Base-by-base conservation (phyloP, 345 rosid species). In the Ceriops decandra region DNA sequence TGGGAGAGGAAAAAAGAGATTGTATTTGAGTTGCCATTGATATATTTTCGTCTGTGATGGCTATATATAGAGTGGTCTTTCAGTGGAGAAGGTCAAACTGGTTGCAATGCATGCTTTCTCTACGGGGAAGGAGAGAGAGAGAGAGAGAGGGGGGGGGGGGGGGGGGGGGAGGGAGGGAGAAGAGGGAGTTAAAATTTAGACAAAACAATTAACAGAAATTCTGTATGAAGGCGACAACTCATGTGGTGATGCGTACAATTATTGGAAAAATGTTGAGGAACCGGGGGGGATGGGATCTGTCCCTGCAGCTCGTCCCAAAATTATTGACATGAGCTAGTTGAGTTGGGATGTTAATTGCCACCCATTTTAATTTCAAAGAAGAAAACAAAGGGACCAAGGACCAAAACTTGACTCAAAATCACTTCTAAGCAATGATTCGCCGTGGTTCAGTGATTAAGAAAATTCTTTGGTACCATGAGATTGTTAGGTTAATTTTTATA, bases 61-160 rank as follows among this genome's bases (percentile, higher is more conserved):
- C 38, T 66, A 52, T 66, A 66, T 66, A 52, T 52, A 66, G 68
- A 31, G 30, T 28, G 27, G 67, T 46, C 16, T 38, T 5, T n/a
- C 26, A 21, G 30, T 2, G 52, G 66, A 26, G 30, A 31, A 6
- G 0, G 13, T 38, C 46, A 38, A 38, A 38, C 46, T 42, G 19
- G 19, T 15, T 42, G 17, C 17, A 42, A 42, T 42, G 17, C 49
- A 9, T 38, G 16, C 3, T 11, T 38, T 38, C 15, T 38, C 16
- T 38, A 10, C 47, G 10, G 9, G 52, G 3, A 64, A 24, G 13
- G 15, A 7, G 10, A 4, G 56, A 16, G 13, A 24, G 22, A 49
- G 53, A 46, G 22, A 22, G 33, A 2, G 5, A 6, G 26, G 26
- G 26, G 5, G 32, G 26, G 26, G 26, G 35, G 35, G 35, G 0